Base-by-base conservation (phyloP, 768 basidiomycete species). In the Lactifluus echinatus region DNA sequence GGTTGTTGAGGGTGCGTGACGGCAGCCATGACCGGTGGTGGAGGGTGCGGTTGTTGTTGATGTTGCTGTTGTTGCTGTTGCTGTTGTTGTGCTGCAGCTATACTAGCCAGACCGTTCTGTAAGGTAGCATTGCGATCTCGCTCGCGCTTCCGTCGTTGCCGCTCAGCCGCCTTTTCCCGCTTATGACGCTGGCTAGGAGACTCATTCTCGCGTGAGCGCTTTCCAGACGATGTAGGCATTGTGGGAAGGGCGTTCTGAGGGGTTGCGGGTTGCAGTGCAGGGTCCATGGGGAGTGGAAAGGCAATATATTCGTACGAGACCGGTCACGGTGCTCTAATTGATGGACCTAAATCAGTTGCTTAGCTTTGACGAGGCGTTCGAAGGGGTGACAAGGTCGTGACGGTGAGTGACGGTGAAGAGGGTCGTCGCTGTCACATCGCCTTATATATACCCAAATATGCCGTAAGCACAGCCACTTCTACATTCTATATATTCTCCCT, bases 131-230 rank as follows among this genome's bases (percentile, higher is more conserved):
- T 73, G 46, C 78, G 72, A 70, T 78, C 78, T 65, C 87, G 79
- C 72, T 89, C 89, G 49, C 89, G 83, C 69, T 92, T 92, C 60
- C 87, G 70, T 46, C 89, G 80, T 69, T 92, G 89, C 59, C 89
- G 76, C 69, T 91, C 89, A 40, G 90, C 87, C 1, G 89, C 89
- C 69, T 91, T 90, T 76, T 89, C 87, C 64, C 89, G 80, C 69
- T 91, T 91, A 64, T 80, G 75, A 63, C 81, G 76, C 71, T 88
- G 85, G 55, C 78, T 78, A 28, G 81, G 79, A 11, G 85, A 84
- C 74, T 89, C 87, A 75, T 85, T 81, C 68, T 88, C 80, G 63
- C 86, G 77, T 40, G 80, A 72, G 24, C 84, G 77, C 70, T 84
- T 86, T 60, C 74, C 72, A 47, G 77, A 67, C 11, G 68, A 63